Base-by-base conservation (phyloP, 2,329 filamentous ascomycete species). In the Penicillium occitanis region DNA sequence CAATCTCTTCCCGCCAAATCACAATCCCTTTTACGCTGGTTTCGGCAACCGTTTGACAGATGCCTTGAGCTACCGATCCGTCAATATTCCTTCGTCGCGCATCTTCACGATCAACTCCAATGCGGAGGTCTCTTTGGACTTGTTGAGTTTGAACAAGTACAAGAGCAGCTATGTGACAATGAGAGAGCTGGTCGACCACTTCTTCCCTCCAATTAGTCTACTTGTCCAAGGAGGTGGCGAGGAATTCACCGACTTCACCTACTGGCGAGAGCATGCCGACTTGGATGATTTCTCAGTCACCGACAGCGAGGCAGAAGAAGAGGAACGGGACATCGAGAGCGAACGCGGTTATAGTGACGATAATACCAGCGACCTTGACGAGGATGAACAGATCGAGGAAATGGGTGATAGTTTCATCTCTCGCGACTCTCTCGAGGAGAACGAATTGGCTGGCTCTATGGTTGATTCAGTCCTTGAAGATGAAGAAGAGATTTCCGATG, bases 101-200 rank as follows among this genome's bases (percentile, higher is more conserved):
- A 99, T 99, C 71, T 99, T 99, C 78, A 97, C 95, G 17, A 99
- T 99, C 83, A 99, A 99, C 78, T 95, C 92, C 63, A 96, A 98
- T 74, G 93, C 94, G 0, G 95, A 99, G 78, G 93, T 99, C 35
- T 94, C 91, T 33, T 83, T 99, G 25, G 94, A 98, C 75, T 83
- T 99, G 53, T 82, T 98, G 51, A 94, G 89, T 69, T 85, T 98
- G 64, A 97, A 96, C 80, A 96, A 93, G 77, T 91, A 98, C 76
- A 97, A 95, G 81, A 94, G 96, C 73, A 97, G 91, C 69, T 99
- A 99, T 76, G 92, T 97, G 68, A 93, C 92, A 73, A 99, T 99
- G 89, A 90, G 92, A 67, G 96, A 99, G 77, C 90, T 99, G 67
- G 92, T 99, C 6, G 95, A 99, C 76, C 95, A 99, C 78, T 98